phyloP scores from a whole-genome alignment of 2,329 filamentous ascomycete genomes.

The Venturia aucupariae region DNA sequence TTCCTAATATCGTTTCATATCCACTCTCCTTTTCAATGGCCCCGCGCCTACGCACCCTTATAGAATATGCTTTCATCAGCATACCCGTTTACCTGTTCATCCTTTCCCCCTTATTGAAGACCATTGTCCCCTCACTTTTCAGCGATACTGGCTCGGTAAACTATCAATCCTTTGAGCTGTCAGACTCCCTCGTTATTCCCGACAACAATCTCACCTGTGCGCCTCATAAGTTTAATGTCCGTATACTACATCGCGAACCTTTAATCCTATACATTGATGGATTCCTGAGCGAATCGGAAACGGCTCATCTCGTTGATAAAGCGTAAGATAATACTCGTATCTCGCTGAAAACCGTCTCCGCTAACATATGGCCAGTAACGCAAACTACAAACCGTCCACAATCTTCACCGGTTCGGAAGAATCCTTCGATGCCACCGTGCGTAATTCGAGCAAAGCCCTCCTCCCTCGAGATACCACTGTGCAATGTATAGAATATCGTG shows the following conservation, averaged over 20 bases:
- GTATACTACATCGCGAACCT: constrained; percentile 44
- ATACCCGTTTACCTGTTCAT: constrained; percentile 16
- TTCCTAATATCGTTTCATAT: neutral
- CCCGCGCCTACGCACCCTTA: neutral
- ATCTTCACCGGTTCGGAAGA: constrained; percentile 42
- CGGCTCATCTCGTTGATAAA: constrained; percentile 18
- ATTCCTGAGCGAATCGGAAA: constrained; percentile 42
- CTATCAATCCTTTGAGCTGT: constrained; percentile 23
- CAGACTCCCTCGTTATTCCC: constrained; percentile 32
- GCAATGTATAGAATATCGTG: constrained; percentile 50
- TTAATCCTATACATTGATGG: constrained; percentile 50
- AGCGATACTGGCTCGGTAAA: neutral
- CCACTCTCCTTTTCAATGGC: neutral
- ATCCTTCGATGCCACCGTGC: constrained; percentile 38
- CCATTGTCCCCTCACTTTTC: neutral
- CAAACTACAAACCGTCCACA: constrained; percentile 45
- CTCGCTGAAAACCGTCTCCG: neutral
- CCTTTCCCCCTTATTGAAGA: constrained; percentile 9
- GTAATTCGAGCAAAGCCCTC: constrained; percentile 43
- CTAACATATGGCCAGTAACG: constrained; percentile 26
- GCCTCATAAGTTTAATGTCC: constrained; percentile 31
- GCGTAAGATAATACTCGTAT: neutral
- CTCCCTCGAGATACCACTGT: constrained; percentile 35
- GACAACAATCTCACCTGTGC: constrained; percentile 30
- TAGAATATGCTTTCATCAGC: constrained; percentile 14